These are phyloP conservation scores for Globisporangium orthogonon DNA, from an alignment of 352 stramenopile genomes.

Conservation along the genomic window DNA sequence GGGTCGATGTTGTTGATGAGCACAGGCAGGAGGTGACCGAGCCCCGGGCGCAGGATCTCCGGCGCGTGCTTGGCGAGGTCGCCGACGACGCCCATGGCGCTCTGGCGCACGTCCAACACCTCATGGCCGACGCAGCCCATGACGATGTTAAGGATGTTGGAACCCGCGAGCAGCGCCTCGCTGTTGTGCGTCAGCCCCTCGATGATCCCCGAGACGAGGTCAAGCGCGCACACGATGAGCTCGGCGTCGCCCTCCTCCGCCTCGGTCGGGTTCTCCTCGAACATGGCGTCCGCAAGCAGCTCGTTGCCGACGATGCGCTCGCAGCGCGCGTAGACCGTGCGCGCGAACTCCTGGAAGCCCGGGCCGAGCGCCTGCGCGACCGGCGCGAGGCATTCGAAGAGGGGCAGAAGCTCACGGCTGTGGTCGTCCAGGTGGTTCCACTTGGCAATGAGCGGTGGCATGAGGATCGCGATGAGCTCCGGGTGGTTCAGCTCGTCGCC, in stretches of 20 bases:
- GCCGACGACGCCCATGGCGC: slow-evolving; percentile 85
- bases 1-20: slow-evolving; percentile 88
- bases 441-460: slow-evolving; percentile 91
- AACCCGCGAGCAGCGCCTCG: slow-evolving; percentile 65
- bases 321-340: slow-evolving; percentile 75
- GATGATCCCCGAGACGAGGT: slow-evolving; percentile 87
- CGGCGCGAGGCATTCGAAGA: slow-evolving; percentile 88
- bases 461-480: slow-evolving; percentile 88
- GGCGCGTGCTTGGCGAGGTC: slow-evolving; percentile 84
- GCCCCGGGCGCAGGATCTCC: slow-evolving; percentile 60
- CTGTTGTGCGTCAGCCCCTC: slow-evolving; percentile 78
- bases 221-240: slow-evolving; percentile 86
- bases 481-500: slow-evolving; percentile 90
- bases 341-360: slow-evolving; percentile 86
- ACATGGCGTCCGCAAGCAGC: slow-evolving; percentile 72
- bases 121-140: slow-evolving; percentile 84
- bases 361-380: slow-evolving; percentile 79
- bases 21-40: slow-evolving; percentile 72
- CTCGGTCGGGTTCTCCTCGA: slow-evolving; percentile 70
- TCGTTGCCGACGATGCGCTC: slow-evolving; percentile 82
- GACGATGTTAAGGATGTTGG: slow-evolving; percentile 86
- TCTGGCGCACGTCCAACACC: slow-evolving; percentile 86
- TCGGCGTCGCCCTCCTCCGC: slow-evolving; percentile 86
- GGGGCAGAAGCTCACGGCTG: slow-evolving; percentile 75
- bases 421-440: slow-evolving; percentile 85